Conservation (phyloP, 345 rosid species). For the Boechera retrofracta region DNA sequence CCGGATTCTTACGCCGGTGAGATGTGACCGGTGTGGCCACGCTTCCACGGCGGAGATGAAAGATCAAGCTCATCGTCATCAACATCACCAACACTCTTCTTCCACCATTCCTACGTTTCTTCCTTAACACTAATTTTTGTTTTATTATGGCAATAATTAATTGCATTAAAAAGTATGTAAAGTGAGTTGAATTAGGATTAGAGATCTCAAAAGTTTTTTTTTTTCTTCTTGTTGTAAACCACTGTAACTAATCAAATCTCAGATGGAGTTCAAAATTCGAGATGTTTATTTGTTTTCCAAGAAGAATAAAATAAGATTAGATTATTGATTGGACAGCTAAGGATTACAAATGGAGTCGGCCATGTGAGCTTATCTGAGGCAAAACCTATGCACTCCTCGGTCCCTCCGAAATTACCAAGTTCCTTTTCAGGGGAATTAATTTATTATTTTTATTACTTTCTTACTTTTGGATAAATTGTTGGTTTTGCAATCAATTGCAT, state of each 20-base stretch:
- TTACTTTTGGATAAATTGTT: not conserved
- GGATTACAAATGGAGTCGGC: constrained; percentile 16
- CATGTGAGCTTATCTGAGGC: constrained; percentile 35
- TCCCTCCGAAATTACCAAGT: constrained; percentile 18
- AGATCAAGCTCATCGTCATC: constrained; percentile 36
- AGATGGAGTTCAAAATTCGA: constrained; percentile 28
- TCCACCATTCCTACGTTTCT: constrained; percentile 37
- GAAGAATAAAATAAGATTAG: not conserved
- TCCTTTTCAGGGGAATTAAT: not conserved
- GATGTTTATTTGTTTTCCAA: not conserved
- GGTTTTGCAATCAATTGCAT: not conserved
- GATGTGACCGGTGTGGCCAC: constrained; percentile 41
- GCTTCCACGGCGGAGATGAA: constrained; percentile 32
- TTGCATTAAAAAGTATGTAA: constrained; percentile 1
- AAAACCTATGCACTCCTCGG: constrained; percentile 14
- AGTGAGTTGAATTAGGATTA: constrained; percentile 35
- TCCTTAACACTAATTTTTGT: constrained; percentile 29
- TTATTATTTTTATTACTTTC: not conserved
- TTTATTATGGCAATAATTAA: not conserved
- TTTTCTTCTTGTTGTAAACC: not conserved
- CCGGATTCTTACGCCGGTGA: constrained; percentile 52
- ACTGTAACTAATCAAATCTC: constrained; percentile 27
- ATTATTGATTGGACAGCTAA: constrained; percentile 27
- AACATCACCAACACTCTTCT: constrained; percentile 32
- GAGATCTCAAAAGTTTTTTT: not conserved